Evolutionary conservation across 169 alveolate genomes (phyloP), one percentile per base, ranked within the genome.

Genomic region (Plasmodium malariae): DNA sequence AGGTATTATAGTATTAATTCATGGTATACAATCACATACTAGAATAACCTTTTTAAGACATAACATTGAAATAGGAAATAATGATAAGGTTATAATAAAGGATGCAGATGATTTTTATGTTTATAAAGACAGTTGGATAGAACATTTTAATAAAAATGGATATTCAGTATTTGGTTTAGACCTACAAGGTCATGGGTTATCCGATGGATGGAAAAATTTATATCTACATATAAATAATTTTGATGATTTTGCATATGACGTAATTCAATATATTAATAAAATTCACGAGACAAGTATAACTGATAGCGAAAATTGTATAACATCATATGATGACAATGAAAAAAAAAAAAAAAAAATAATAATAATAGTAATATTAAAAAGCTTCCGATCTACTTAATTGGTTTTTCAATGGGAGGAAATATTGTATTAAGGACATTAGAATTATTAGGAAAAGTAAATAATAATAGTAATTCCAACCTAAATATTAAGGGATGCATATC

Each of bases 21-120:
- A 91, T 69, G 94, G 94, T 37, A 74, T 73, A 26, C 28, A 87
- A 51, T 73, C 88, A 26, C 94, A 91, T 68, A 88, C 73, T 54
- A 88, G 93, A 17, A 88, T 78, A 30, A 89, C 80, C 26, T 91
- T 74, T 88, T 40, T 83, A 19, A 87, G 92, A 11, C 89, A 91
- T 49, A 87, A 91, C 78, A 24, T 87, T 37, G 69, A 88, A n/a
- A 49, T 49, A 49, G 59, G 14, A n/a, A 49, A 21, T 49, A 49
- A 49, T 49, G 59, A 49, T 49, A 49, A 49, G 59, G 59, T 49
- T n/a, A 49, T 49, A 49, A 49, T 49, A 49, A 49, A 49, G 17
- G 59, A 49, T 7, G 3, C 19, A 49, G 59, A 49, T 49, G 59
- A 49, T 49, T 49, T 3, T 49, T 49, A 49, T 49, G 17, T 49